Conservation (phyloP, 2,329 filamentous ascomycete species). For the Hymenoscyphus scutula region DNA sequence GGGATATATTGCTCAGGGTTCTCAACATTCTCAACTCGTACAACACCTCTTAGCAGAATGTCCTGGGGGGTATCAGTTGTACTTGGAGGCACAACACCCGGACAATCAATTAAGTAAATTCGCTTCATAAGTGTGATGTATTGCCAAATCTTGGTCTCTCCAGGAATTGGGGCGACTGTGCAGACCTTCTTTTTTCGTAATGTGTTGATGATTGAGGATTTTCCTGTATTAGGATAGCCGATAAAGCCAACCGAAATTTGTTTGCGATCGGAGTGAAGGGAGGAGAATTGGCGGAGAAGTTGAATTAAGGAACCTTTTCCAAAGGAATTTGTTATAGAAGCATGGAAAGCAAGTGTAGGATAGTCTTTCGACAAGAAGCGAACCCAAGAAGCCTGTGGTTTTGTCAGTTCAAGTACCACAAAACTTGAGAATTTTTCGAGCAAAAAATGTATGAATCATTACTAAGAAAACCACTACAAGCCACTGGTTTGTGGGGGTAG, state of each 20-base stretch:
- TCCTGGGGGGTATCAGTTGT: conserved; percentile 81
- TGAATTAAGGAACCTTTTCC: conserved; percentile 94
- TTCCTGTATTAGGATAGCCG: conserved; percentile 89
- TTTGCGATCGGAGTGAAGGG: conserved; percentile 84
- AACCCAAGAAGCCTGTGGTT: conserved; percentile 83
- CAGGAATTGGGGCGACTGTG: conserved; percentile 89
- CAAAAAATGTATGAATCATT: conserved; percentile 80
- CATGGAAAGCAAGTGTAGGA: conserved; percentile 92
- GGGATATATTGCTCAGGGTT: conserved; percentile 95
- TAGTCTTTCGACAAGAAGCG: conserved; percentile 83
- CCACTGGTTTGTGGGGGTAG: conserved; percentile 62
- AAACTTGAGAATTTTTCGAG: conserved; percentile 7
- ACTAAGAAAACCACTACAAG: conserved; percentile 93
- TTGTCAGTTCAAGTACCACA: conserved; percentile 1
- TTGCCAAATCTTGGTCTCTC: conserved; percentile 97
- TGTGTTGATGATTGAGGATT: conserved; percentile 96
- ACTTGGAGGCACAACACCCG: conserved; percentile 91
- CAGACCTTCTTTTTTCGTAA: conserved; percentile 92
- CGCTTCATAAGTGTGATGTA: conserved; percentile 95
- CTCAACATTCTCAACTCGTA: conserved; percentile 92
- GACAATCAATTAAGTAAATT: conserved; percentile 94
- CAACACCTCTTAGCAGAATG: conserved; percentile 84
- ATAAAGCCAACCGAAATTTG: conserved; percentile 81
- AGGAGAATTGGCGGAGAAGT: conserved; percentile 87
- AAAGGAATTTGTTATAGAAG: conserved; percentile 92